Percentiles rank a stretch among this genome's conserved stretches.
Conservation (phyloP, 1,284 basidiomycete genomes). For the Trichosporon sp. region DNA sequence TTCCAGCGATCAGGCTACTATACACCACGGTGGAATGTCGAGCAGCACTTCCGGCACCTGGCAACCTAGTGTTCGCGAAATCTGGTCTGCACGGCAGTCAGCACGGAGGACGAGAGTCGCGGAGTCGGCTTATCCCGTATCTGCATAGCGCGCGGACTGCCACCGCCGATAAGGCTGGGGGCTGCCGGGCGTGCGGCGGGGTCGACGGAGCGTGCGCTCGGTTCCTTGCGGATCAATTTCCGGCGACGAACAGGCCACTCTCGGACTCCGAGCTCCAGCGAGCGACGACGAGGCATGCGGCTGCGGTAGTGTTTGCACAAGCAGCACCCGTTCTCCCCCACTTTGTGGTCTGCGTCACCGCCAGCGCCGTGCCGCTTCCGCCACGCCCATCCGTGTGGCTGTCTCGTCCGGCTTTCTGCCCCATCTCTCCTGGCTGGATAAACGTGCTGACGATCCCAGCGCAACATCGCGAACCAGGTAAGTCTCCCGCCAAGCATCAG, state of each 20-base stretch:
- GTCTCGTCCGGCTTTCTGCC: neutral
- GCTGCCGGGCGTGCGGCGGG: neutral
- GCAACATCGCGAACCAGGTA: conserved; percentile 3
- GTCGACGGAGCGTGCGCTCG: neutral
- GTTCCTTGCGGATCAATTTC: neutral
- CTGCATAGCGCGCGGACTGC: neutral
- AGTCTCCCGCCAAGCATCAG: neutral
- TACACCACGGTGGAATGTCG: too few relatives aligned
- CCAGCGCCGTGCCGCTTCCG: neutral
- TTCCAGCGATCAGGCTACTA: too few relatives aligned
- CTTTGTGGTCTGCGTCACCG: neutral
- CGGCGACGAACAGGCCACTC: neutral
- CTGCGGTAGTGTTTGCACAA: neutral
- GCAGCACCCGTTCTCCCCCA: too few relatives aligned
- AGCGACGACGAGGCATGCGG: neutral
- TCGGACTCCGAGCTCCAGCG: neutral
- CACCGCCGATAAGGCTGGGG: neutral
- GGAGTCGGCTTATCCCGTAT: neutral
- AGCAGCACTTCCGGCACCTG: too few relatives aligned
- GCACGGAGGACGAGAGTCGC: neutral
- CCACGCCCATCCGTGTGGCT: neutral
- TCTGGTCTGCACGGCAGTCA: neutral
- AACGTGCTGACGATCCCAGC: neutral
- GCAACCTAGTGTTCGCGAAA: too few relatives aligned
- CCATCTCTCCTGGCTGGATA: neutral